Evolutionary conservation across 2,329 filamentous ascomycete species (phyloP).

Genomic region (Fusarium nurragi): DNA sequence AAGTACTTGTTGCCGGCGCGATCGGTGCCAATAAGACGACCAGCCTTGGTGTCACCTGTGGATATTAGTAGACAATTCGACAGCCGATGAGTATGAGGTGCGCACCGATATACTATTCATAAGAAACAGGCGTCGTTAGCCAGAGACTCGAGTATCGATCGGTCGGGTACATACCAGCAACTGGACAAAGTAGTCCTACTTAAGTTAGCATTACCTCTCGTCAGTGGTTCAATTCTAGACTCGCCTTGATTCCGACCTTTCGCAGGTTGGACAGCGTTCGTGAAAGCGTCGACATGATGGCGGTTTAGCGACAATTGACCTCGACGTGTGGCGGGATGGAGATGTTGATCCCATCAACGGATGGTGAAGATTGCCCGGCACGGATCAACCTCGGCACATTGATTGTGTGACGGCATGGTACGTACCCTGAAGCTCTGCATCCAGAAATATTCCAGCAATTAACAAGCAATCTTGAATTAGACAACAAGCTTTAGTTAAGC

Average conservation of each 20-base stretch:
- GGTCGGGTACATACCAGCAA: conserved; percentile 76
- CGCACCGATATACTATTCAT: conserved; percentile 65
- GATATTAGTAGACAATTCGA: conserved; percentile 14
- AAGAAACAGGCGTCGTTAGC: conserved; percentile 34
- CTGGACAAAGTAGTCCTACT: conserved; percentile 88
- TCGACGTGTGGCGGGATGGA: conserved; percentile 26
- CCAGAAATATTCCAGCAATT: conserved; percentile 35
- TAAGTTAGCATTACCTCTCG: conserved; percentile 30
- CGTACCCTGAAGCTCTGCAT: conserved; percentile 22
- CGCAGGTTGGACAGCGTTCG: conserved; percentile 89
- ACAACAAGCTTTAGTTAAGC: conserved; percentile 5
- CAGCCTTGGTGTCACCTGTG: conserved; percentile 94
- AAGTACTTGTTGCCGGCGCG: conserved; percentile 97
- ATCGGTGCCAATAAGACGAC: conserved; percentile 84
- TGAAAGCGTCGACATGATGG: conserved; percentile 86
- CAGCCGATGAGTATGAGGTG: not conserved
- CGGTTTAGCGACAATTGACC: conserved; percentile 48
- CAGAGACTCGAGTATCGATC: conserved; percentile 34
- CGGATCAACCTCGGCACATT: conserved; percentile 48
- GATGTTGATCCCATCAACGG: conserved; percentile 30
- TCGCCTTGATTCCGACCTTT: conserved; percentile 87
- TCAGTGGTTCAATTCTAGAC: conserved; percentile 22
- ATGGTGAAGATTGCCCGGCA: conserved; percentile 36
- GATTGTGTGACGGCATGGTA: conserved; percentile 34
- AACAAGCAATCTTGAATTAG: conserved; percentile 25